Percentiles rank a stretch among this genome's conserved stretches.
Evolutionary conservation across 345 rosid genomes (phyloP).

Genomic region (Passiflora organensis): DNA sequence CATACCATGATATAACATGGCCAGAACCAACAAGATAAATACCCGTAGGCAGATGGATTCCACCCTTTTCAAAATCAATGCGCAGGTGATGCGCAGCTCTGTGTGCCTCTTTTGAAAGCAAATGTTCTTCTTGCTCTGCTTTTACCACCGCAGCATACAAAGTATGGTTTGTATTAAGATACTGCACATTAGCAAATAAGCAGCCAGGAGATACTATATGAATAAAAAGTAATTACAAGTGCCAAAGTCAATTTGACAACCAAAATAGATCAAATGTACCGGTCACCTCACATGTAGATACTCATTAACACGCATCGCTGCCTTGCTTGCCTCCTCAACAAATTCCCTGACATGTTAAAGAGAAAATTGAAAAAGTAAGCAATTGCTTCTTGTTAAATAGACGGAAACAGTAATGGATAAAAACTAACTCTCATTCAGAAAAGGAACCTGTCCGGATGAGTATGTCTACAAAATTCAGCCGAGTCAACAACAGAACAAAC

Average conservation of each 20-base stretch:
- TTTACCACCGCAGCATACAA: slow-evolving; percentile 77
- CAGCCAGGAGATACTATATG: background rate
- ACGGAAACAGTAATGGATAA: background rate
- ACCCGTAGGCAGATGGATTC: slow-evolving; percentile 85
- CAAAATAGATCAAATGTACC: slow-evolving; percentile 26
- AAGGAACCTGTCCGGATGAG: slow-evolving; percentile 87
- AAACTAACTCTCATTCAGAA: background rate
- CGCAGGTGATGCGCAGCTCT: slow-evolving; percentile 73
- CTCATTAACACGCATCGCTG: slow-evolving; percentile 74
- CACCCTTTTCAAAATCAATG: slow-evolving; percentile 86
- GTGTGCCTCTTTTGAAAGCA: slow-evolving; percentile 68
- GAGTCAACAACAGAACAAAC: slow-evolving; percentile 93
- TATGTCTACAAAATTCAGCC: slow-evolving; percentile 88
- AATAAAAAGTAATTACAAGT: slow-evolving; percentile 7
- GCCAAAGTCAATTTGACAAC: background rate
- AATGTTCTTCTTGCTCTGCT: slow-evolving; percentile 64
- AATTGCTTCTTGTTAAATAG: background rate
- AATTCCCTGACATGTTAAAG: slow-evolving; percentile 48
- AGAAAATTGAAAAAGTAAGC: slow-evolving; percentile 2
- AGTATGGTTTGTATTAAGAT: slow-evolving; percentile 72
- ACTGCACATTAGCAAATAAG: slow-evolving; percentile 30
- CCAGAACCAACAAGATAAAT: slow-evolving; percentile 10
- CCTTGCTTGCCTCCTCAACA: slow-evolving; percentile 83
- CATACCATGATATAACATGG: slow-evolving; percentile 5
- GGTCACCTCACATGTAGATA: slow-evolving; percentile 99